These are phyloP conservation scores for Cnidoscolus chayamansa DNA, from an alignment of 441 rosid species.

Conservation along the genomic window DNA sequence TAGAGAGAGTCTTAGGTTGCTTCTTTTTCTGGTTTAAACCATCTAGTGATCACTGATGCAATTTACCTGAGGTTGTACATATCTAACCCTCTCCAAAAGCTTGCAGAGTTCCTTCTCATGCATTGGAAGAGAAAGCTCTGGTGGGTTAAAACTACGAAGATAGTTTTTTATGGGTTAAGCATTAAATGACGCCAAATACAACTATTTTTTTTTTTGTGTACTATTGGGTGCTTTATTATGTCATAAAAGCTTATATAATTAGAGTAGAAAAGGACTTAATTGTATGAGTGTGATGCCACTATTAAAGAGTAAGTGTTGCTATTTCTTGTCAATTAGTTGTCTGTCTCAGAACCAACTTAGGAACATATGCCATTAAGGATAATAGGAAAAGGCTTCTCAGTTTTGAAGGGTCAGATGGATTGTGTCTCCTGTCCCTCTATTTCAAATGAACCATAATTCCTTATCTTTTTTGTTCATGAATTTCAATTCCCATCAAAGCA, in stretches of 20 bases:
- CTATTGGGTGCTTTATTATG: too few relatives aligned
- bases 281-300: slow-evolving; percentile 15
- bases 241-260: not conserved
- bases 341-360: slow-evolving; percentile 23
- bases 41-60: too few relatives aligned
- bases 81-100: too few relatives aligned
- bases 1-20: not conserved
- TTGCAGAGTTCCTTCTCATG: too few relatives aligned
- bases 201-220: not conserved
- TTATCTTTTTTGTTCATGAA: slow-evolving; percentile 27
- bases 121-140: too few relatives aligned
- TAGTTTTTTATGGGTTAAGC: not conserved
- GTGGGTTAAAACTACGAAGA: too few relatives aligned
- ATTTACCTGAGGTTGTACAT: too few relatives aligned
- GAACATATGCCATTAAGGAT: slow-evolving; percentile 19
- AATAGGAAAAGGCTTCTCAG: slow-evolving; percentile 7
- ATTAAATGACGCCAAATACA: not conserved
- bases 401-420: slow-evolving; percentile 31
- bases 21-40: not conserved
- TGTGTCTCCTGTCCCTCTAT: slow-evolving; percentile 24
- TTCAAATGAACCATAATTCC: slow-evolving; percentile 28
- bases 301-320: not conserved
- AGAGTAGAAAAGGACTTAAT: not conserved
- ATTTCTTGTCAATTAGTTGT: slow-evolving; percentile 37
- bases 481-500: slow-evolving; percentile 29